These are phyloP conservation scores for Sideroxylon spinosum DNA, from an alignment of 179 eudicot genomes.

Conservation along the genomic window DNA sequence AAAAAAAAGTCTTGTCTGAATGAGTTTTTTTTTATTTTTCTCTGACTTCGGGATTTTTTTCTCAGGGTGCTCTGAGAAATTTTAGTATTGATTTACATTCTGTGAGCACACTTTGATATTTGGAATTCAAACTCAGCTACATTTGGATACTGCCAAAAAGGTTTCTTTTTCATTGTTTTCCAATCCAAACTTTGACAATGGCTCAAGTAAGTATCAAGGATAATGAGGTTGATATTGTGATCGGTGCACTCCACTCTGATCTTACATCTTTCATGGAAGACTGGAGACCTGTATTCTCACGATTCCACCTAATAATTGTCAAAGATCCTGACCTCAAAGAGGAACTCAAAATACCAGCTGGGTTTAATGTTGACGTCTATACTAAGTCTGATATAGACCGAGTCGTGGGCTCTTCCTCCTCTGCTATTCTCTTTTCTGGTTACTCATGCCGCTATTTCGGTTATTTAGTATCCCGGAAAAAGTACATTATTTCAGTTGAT, in stretches of 20 bases:
- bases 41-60: conserved; percentile 22
- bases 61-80: conserved; percentile 82
- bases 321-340: conserved; percentile 72
- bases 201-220: conserved; percentile 36
- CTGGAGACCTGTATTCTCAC: conserved; percentile 70
- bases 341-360: conserved; percentile 63
- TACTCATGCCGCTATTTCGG: conserved; percentile 92
- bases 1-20: too few species aligned
- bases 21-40: not conserved
- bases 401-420: conserved; percentile 41
- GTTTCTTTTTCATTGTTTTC: conserved; percentile 9
- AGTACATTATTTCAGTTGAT: conserved; percentile 79
- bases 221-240: conserved; percentile 82
- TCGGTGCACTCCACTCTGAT: conserved; percentile 71
- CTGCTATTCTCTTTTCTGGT: conserved; percentile 63
- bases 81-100: conserved; percentile 26
- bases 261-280: conserved; percentile 82
- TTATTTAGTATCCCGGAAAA: conserved; percentile 72
- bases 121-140: conserved; percentile 8
- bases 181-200: conserved; percentile 17
- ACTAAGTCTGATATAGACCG: conserved; percentile 63
- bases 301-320: conserved; percentile 74
- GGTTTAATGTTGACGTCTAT: conserved; percentile 52
- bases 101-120: not conserved
- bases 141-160: conserved; percentile 7